phyloP scores from a whole-genome alignment of 1,284 basidiomycete species.

The Xerocomus amazonicus region DNA sequence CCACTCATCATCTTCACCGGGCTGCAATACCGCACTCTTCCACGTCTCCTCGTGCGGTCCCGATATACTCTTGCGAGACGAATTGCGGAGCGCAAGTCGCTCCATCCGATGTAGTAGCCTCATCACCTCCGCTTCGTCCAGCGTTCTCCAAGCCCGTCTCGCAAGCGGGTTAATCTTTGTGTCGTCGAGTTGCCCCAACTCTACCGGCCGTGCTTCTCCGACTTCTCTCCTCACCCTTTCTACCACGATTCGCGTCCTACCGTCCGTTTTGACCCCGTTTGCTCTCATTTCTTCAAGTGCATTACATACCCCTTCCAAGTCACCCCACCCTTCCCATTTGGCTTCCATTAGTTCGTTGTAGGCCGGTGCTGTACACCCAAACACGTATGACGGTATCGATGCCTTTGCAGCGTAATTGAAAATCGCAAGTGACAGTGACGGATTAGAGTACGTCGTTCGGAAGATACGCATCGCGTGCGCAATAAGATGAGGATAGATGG shows the following conservation, averaged over 20 bases:
- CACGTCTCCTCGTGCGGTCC: slow-evolving; percentile 25
- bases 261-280: slow-evolving; percentile 69
- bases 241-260: slow-evolving; percentile 55
- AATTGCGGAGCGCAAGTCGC: slow-evolving; percentile 31
- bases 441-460: slow-evolving; percentile 72
- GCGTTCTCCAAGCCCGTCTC: slow-evolving; percentile 15
- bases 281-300: slow-evolving; percentile 78
- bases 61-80: slow-evolving; percentile 13
- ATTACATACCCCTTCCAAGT: slow-evolving; percentile 68
- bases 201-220: slow-evolving; percentile 39
- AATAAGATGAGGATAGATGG: slow-evolving; percentile 72
- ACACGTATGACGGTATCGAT: slow-evolving; percentile 76
- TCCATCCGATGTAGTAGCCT: slow-evolving; percentile 39
- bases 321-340: slow-evolving; percentile 77
- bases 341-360: slow-evolving; percentile 85
- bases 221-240: slow-evolving; percentile 66
- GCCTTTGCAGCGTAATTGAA: slow-evolving; percentile 74
- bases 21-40: slow-evolving; percentile 23
- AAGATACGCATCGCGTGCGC: slow-evolving; percentile 73
- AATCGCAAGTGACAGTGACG: slow-evolving; percentile 78
- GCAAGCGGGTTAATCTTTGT: slow-evolving; percentile 17
- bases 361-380: slow-evolving; percentile 79
- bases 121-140: slow-evolving; percentile 35
- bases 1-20: slow-evolving; percentile 26
- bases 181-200: slow-evolving; percentile 28